These are phyloP conservation scores for Eutypella sp. DNA, from an alignment of 2,329 filamentous ascomycete genomes.

Conservation along the genomic window DNA sequence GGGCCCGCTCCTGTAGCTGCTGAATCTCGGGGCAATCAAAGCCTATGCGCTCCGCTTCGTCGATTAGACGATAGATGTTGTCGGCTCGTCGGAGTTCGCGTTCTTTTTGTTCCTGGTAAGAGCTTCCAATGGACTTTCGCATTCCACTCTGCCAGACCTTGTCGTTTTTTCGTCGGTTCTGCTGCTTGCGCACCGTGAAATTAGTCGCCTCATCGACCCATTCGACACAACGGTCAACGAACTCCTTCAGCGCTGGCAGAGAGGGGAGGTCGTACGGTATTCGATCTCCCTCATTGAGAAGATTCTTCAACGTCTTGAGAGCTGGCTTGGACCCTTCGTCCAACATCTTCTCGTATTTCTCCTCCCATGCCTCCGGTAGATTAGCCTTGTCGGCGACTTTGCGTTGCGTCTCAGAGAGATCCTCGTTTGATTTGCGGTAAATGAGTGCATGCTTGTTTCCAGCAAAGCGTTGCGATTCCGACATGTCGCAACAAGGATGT, in stretches of 20 bases:
- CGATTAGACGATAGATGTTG: constrained; percentile 80
- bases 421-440: constrained; percentile 71
- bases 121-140: constrained; percentile 59
- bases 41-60: constrained; percentile 77
- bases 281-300: constrained; percentile 90
- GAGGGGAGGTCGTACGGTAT: constrained; percentile 87
- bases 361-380: constrained; percentile 82
- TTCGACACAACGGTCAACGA: constrained; percentile 93
- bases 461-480: constrained; percentile 61
- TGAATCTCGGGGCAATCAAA: constrained; percentile 92
- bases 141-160: constrained; percentile 74
- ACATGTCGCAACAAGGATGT: constrained; percentile 72
- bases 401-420: constrained; percentile 59
- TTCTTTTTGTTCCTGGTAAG: constrained; percentile 69
- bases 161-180: constrained; percentile 93
- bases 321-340: constrained; percentile 80
- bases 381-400: constrained; percentile 83
- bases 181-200: constrained; percentile 95
- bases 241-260: constrained; percentile 74
- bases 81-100: constrained; percentile 82
- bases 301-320: constrained; percentile 75
- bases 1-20: constrained; percentile 77
- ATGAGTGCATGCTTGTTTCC: constrained; percentile 69
- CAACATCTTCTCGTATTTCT: constrained; percentile 80
- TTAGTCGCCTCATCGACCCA: constrained; percentile 97